Base-by-base conservation (phyloP, 306 rosid genomes). In the Cyamopsis tetragonoloba region DNA sequence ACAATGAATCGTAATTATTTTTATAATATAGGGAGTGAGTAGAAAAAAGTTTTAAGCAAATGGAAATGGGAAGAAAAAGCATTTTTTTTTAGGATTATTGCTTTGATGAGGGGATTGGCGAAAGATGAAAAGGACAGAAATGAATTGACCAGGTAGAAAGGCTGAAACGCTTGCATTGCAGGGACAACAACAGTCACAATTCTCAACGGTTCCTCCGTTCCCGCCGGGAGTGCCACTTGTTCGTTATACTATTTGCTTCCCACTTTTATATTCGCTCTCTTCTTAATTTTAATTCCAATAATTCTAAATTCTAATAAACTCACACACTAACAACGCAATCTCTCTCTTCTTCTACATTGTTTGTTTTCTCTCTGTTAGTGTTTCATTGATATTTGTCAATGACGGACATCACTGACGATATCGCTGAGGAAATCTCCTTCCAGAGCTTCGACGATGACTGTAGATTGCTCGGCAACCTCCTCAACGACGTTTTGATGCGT, bases 391-490 rank as follows among this genome's bases (percentile, higher is more conserved):
- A 28, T 59, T 13, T n/a, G 31, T 6, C 62, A 62, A 91, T 91
- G 98, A 84, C 98, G 71, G 98, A 92, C 80, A 85, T 85, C 5
- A 92, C 95, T 1, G 98, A 92, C 24, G 98, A 92, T 11, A 85
- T 89, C 34, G 96, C 92, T 0, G 96, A 89, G 79, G 98, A 92
- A 64, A 89, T 92, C 59, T 87, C 92, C 11, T 89, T 92, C 63
- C 96, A 92, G 81, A 80, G 79, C 85, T 87, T 85, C 32, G 91
- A 92, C 0, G 98, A 89, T 37, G 96, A 89, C 57, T 92, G 95
- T 32, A 89, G 23, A 39, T 70, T 92, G 79, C 96, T 92, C 0
- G 88, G 91, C 0, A 92, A 75, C 73, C 87, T 92, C 28, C 95
- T 92, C 49, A 72, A 71, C 1, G 98, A 92, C 14, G 81, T 92